Conservation (phyloP, 345 rosid species). For the Melaleuca quinquenervia region DNA sequence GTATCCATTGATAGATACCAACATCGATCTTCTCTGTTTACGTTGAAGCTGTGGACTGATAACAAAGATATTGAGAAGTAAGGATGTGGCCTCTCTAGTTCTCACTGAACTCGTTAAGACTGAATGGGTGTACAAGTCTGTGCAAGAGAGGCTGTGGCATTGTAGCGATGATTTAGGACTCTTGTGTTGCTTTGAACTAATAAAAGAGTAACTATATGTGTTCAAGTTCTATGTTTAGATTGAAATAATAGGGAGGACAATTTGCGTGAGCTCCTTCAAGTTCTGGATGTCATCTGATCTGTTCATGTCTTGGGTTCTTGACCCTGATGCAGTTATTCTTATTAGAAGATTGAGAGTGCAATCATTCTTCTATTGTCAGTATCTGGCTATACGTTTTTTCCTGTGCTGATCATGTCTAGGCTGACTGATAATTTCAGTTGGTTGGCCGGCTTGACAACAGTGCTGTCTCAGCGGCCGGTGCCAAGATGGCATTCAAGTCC, state of each 20-base stretch:
- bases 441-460: constrained; percentile 98
- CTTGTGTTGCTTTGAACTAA: not conserved
- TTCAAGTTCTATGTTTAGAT: not conserved
- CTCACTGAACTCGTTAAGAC: not conserved
- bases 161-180: not conserved
- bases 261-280: not conserved
- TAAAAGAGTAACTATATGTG: not conserved
- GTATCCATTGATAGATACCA: not conserved
- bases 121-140: not conserved
- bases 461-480: constrained; percentile 84
- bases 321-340: not conserved
- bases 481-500: constrained; percentile 88
- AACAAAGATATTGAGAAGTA: not conserved
- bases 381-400: not conserved
- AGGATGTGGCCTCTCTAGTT: not conserved
- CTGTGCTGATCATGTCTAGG: not conserved
- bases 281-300: not conserved
- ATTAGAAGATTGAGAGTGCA: not conserved
- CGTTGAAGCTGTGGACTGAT: not conserved
- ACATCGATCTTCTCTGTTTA: not conserved
- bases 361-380: not conserved
- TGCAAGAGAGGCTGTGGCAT: not conserved
- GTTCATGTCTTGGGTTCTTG: not conserved
- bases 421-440: constrained; percentile 28
- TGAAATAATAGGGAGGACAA: not conserved